phyloP scores from a whole-genome alignment of 192 early-diverging fungal species.

The Lobosporangium transversale region DNA sequence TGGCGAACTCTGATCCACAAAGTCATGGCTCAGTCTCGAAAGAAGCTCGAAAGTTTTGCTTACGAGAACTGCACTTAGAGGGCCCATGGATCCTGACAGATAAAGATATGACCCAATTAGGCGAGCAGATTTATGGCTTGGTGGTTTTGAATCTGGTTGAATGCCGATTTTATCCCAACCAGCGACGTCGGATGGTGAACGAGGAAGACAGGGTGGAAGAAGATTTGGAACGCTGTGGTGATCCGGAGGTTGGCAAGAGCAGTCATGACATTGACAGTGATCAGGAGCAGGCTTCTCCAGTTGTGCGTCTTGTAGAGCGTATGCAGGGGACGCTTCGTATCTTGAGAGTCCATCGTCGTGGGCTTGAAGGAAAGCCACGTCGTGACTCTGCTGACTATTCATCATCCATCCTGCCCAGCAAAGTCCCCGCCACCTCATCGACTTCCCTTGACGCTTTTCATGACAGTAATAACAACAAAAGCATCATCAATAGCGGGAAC shows the following conservation, averaged over 20 bases:
- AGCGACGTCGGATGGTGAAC: neutral
- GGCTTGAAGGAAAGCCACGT: neutral
- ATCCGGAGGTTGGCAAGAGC: neutral
- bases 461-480: too few relatives aligned
- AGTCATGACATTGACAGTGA: neutral
- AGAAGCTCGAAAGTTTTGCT: neutral
- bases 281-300: neutral
- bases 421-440: too few relatives aligned
- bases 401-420: too few relatives aligned
- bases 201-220: neutral
- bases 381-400: constrained; percentile 1
- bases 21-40: too few relatives aligned
- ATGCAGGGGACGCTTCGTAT: constrained; percentile 4
- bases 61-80: constrained; percentile 12
- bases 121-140: constrained; percentile 3
- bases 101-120: constrained; percentile 11
- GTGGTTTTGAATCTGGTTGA: constrained; percentile 9
- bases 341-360: constrained; percentile 18
- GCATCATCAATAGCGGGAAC: too few relatives aligned
- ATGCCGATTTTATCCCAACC: constrained; percentile 15
- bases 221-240: neutral
- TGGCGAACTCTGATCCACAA: neutral
- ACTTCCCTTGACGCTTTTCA: too few relatives aligned
- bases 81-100: constrained; percentile 22
- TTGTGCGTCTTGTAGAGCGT: constrained; percentile 3